Evolutionary conservation across 257 asterid genomes (phyloP), one percentile per base, ranked within the genome.

Genomic region (Solanum pinnatisectum): DNA sequence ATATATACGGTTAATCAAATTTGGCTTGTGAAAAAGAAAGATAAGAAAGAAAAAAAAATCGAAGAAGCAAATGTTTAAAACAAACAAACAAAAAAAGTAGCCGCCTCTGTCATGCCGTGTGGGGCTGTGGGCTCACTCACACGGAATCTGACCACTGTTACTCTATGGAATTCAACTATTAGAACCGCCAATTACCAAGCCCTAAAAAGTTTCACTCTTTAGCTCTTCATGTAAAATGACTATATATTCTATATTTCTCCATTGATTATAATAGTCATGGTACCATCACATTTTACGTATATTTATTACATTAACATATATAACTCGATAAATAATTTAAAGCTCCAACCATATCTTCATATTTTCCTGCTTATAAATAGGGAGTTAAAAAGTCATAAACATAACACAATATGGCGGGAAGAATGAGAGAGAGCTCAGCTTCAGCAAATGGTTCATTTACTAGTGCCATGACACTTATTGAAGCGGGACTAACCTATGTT

Each of bases 391-490:
- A 68, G 83, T 6, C 33, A 76, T 37, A 11, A 36, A 36, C 35
- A 23, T 40, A 77, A 77, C 22, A 68, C 22, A 39, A 39, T 22
- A 39, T 65, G 30, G 35, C 14, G 18, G 59, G 22, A 23, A 42
- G 15, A 78, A 78, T 78, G 84, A 25, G 52, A 78, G 32, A 85
- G 67, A 85, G 82, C 44, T 85, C 81, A n/a, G 42, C 42, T 67
- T 85, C 77, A 85, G 42, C 42, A 16, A 86, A 13, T 39, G 42
- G 67, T 46, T 82, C 92, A 39, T 93, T 93, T 87, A 91, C 89
- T 20, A 91, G 93, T 87, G 91, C 91, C 65, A 92, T 71, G 91
- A 12, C 91, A 70, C 92, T 91, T 73, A 84, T 87, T 27, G 59
- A 89, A 87, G 88, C 67, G 90, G 93, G 93, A 20, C 60, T 90